Evolutionary conservation across 2,329 filamentous ascomycete genomes (phyloP), one percentile per base, ranked within the genome.

Genomic region (Cordyceps farinosa): DNA sequence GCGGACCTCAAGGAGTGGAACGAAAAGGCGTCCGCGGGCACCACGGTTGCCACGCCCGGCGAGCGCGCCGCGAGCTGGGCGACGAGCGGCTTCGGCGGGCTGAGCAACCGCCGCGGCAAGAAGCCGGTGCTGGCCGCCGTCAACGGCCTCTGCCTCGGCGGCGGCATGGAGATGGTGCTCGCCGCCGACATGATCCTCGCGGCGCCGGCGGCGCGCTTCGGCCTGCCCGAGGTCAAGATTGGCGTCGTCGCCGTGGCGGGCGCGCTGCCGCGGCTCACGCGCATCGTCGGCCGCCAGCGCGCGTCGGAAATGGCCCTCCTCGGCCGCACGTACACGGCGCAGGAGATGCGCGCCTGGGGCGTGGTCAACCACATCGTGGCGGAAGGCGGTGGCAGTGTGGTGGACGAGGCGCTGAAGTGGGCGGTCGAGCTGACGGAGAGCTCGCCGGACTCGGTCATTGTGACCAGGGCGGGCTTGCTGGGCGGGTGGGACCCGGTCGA

Each of bases 81-180:
- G 0, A 69, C 78, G 0, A 75, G 77, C 2, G 89, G 88, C 1
- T 89, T 91, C 65, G 88, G 85, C 30, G 89, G 84, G 0, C 75
- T 92, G 38, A 86, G 84, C 61, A 86, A 90, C 66, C 81, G 90
- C 32, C 73, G 76, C 5, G 89, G 89, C 54, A 86, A 85, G 74
- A 94, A 94, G 70, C 90, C 90, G 6, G 81, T 94, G 62, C 83
- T 94, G 34, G 89, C 87, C 1, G 90, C 90, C 1, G 88, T 93
- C 27, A 91, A 92, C 70, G 90, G 90, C 7, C 78, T 89, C 22
- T 90, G 88, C 64, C 81, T 90, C 52, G 90, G 90, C 42, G 90
- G 90, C 60, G 90, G 90, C 1, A 87, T 90, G 75, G 90, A 94
- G 78, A 91, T 92, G 77, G 82, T 86, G 13, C 78, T 89, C 55